Conservation (phyloP, 257 asterid genomes). For the Parsonsia alboflavescens region DNA sequence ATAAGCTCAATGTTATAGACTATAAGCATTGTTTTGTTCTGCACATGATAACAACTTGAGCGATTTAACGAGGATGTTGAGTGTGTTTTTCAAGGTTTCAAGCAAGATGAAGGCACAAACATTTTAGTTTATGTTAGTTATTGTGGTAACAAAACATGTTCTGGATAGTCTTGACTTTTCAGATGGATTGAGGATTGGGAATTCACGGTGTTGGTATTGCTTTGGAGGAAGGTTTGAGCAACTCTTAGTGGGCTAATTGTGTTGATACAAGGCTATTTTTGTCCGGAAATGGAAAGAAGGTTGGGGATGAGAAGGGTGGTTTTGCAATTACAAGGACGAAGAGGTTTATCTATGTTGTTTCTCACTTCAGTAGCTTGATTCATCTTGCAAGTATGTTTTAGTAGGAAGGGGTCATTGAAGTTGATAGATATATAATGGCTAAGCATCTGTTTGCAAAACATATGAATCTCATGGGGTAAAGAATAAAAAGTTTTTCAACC, state of each 20-base stretch:
- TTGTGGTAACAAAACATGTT: slow-evolving; percentile 83
- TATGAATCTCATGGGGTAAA: background rate
- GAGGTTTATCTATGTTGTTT: slow-evolving; percentile 70
- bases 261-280: slow-evolving; percentile 73
- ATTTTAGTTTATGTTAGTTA: slow-evolving; percentile 55
- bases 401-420: slow-evolving; percentile 61
- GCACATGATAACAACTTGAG: slow-evolving; percentile 63
- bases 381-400: slow-evolving; percentile 60
- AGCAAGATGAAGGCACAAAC: slow-evolving; percentile 59
- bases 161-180: slow-evolving; percentile 62
- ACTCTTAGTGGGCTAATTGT: slow-evolving; percentile 98
- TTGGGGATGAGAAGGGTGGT: slow-evolving; percentile 30
- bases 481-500: background rate
- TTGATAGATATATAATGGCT: slow-evolving; percentile 25
- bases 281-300: slow-evolving; percentile 56
- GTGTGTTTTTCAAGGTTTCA: slow-evolving; percentile 65
- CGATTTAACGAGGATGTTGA: slow-evolving; percentile 62
- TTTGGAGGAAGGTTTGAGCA: slow-evolving; percentile 70
- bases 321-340: slow-evolving; percentile 27
- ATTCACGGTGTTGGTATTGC: slow-evolving; percentile 38
- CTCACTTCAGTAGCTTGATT: slow-evolving; percentile 82
- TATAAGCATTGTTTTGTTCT: slow-evolving; percentile 78
- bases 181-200: slow-evolving; percentile 53
- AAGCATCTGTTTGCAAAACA: background rate
- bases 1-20: slow-evolving; percentile 68